Base-by-base conservation (phyloP, 2,329 filamentous ascomycete genomes). In the Didymellaceae sp. region DNA sequence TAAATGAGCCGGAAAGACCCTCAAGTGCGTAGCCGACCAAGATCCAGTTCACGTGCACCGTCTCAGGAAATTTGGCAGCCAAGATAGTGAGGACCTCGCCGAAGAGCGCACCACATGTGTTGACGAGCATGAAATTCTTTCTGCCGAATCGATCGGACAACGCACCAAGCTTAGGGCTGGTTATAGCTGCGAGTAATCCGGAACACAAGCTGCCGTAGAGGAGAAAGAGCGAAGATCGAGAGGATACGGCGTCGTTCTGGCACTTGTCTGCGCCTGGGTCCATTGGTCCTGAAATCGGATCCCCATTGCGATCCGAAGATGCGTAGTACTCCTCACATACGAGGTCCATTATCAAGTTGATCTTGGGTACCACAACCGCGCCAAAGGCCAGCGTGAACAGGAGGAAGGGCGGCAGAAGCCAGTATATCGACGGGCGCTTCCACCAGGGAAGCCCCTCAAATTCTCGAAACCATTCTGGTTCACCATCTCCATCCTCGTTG, bases 111-210 rank as follows among this genome's bases (percentile, higher is more conserved):
- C 92, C 92, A 11, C 83, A 74, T 2, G 89, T 89, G 4, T 88
- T 84, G 24, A 93, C 68, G 7, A 87, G 82, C 63, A 97, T 83
- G 42, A 97, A 77, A 38, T 78, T 82, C 49, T 86, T 90, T 32
- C 94, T 84, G 20, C 94, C 94, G 70, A 90, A 89, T 17, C 91
- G 84, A 75, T 99, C 94, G 0, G 92, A 97, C 13, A 96, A 74
- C 2, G 89, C 83, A 0, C 94, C 94, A 3, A 97, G 77, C 61
- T 88, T 90, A 0, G 94, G 94, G 22, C 89, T 89, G 13, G 86
- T 86, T 42, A 97, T 77, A 6, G 92, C 91, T 52, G 91, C 90
- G 8, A 97, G 75, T 1, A 88, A 75, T 1, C 94, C 94, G 3
- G 85, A 83, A 37, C 89, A 81, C 18, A 97, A 78, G 59, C 83